Evolutionary conservation across 1,284 basidiomycete species (phyloP).

Genomic region (Clitocybe nebularis): DNA sequence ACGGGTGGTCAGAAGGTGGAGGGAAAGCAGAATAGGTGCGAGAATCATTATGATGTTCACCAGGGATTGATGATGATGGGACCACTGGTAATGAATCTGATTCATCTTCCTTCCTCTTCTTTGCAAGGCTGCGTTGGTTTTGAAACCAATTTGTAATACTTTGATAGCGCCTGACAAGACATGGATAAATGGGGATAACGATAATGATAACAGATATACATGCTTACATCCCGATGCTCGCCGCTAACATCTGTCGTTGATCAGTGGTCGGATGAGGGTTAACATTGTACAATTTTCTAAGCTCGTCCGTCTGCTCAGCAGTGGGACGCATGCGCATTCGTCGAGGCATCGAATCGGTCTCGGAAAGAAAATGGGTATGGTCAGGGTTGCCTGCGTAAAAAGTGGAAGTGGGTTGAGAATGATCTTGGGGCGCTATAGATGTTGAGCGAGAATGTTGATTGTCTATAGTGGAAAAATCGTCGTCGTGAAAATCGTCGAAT

Average conservation of each 20-base stretch:
- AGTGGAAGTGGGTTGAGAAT: conserved; percentile 25
- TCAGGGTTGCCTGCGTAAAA: conserved; percentile 46
- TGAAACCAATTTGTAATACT: conserved; percentile 82
- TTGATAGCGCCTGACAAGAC: conserved; percentile 58
- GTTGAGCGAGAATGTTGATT: conserved; percentile 28
- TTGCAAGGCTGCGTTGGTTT: conserved; percentile 72
- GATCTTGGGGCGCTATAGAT: conserved; percentile 30
- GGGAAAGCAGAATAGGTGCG: conserved; percentile 47
- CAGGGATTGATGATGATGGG: conserved; percentile 17
- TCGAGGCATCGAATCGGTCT: conserved; percentile 44
- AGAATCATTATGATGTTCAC: conserved; percentile 30
- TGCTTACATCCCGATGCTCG: conserved; percentile 69
- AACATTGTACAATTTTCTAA: conserved; percentile 55
- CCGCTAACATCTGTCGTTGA: conserved; percentile 57
- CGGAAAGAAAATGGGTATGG: conserved; percentile 41
- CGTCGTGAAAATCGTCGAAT: conserved; percentile 41
- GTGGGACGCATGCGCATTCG: conserved; percentile 61
- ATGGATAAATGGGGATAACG: conserved; percentile 22
- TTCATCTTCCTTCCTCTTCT: conserved; percentile 58
- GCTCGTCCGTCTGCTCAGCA: conserved; percentile 59
- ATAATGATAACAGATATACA: conserved; percentile 21
- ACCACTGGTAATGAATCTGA: conserved; percentile 26
- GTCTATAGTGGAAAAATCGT: conserved; percentile 39
- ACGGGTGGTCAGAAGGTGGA: conserved; percentile 41
- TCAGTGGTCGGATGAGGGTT: conserved; percentile 66